A percentile compares a stretch with the other conserved stretches of the same genome.
These are phyloP conservation scores for Colletotrichum melonis DNA, from an alignment of 2,329 filamentous ascomycete genomes.

Conservation along the genomic window DNA sequence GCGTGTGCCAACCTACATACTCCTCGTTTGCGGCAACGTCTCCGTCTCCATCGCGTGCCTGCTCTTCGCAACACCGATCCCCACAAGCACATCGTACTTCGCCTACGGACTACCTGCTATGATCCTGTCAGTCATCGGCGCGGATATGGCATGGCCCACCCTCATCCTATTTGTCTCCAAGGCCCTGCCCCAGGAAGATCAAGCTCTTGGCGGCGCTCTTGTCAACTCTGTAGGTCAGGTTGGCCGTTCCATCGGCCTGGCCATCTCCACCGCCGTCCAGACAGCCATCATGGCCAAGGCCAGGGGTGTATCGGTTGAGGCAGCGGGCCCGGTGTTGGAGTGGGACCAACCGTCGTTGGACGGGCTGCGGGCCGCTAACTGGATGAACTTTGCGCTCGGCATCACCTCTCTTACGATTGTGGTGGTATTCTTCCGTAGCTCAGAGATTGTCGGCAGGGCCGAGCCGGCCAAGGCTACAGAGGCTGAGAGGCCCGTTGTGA, in stretches of 20 bases:
- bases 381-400: conserved; percentile 63
- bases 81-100: conserved; percentile 71
- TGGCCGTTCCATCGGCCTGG: conserved; percentile 73
- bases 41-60: conserved; percentile 66
- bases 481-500: conserved; percentile 36
- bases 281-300: conserved; percentile 67
- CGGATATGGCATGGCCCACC: conserved; percentile 74
- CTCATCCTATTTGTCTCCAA: conserved; percentile 75
- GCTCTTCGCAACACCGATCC: conserved; percentile 73
- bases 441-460: conserved; percentile 63
- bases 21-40: conserved; percentile 68
- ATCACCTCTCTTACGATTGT: conserved; percentile 57
- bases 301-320: conserved; percentile 55
- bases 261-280: conserved; percentile 73
- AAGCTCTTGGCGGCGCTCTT: conserved; percentile 75
- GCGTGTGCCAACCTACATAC: conserved; percentile 66
- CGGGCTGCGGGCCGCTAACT: conserved; percentile 62
- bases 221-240: conserved; percentile 75
- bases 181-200: conserved; percentile 70
- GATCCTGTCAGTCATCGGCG: conserved; percentile 72
- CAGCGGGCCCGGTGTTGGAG: conserved; percentile 52
- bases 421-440: conserved; percentile 59
- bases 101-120: conserved; percentile 76
- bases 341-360: conserved; percentile 60
- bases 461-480: conserved; percentile 13